phyloP scores from a whole-genome alignment of 2,329 filamentous ascomycete species.

The Colletotrichum sp. region DNA sequence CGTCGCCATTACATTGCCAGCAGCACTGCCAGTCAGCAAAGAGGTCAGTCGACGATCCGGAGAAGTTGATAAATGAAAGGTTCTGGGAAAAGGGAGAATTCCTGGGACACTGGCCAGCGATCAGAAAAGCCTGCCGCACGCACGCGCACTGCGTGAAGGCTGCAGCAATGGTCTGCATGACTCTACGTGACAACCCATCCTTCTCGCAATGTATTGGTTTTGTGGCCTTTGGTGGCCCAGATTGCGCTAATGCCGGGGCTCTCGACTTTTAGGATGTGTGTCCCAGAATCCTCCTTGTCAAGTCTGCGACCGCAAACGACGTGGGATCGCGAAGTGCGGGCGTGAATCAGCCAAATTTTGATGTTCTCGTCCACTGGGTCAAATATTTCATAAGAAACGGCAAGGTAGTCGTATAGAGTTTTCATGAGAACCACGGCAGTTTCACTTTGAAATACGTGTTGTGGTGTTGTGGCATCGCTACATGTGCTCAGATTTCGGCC shows the following conservation, averaged over 20 bases:
- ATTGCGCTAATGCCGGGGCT: background rate
- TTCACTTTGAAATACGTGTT: background rate
- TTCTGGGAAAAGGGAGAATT: too few relatives aligned
- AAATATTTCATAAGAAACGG: background rate
- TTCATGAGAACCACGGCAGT: fast-evolving
- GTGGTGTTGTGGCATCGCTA: background rate
- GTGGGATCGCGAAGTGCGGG: background rate
- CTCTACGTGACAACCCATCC: background rate
- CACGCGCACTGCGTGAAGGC: background rate
- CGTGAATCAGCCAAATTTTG: background rate
- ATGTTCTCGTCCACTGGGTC: background rate
- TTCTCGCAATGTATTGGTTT: background rate
- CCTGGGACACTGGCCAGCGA: background rate
- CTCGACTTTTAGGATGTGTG: background rate
- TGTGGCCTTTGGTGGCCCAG: background rate
- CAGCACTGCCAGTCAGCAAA: too few relatives aligned
- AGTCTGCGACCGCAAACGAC: background rate
- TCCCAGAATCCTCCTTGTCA: background rate
- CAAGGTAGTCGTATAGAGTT: background rate
- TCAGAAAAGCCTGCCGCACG: background rate
- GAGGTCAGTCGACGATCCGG: too few relatives aligned
- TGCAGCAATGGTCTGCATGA: too few relatives aligned
- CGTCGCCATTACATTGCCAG: too few relatives aligned
- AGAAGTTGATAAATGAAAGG: too few relatives aligned
- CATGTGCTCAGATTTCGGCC: background rate